A percentile compares a stretch with the other conserved stretches of the same genome.
Conservation (phyloP, 2,329 filamentous ascomycete species). For the Ophiostoma populinum region DNA sequence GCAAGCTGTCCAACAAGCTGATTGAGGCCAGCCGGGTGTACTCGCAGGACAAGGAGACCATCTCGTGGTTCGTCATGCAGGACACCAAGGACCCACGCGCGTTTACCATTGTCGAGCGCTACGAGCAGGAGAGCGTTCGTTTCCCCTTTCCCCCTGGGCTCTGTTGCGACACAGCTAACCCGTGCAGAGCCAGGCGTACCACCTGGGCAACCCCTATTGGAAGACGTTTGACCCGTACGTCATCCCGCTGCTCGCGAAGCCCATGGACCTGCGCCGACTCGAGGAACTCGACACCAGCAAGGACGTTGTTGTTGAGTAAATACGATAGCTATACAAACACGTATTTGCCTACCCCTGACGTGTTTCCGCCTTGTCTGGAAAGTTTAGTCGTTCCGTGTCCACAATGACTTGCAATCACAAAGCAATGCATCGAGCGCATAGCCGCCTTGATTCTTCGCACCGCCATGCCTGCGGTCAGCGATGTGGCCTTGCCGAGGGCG, state of each 20-base stretch:
- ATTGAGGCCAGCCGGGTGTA: slow-evolving; percentile 3
- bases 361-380: too few species aligned
- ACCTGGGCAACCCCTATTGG: slow-evolving; percentile 1
- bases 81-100: slow-evolving; percentile 1
- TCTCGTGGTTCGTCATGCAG: slow-evolving; percentile 2
- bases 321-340: too few species aligned
- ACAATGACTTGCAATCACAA: too few species aligned
- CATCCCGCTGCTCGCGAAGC: slow-evolving; percentile 1
- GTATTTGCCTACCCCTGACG: too few species aligned
- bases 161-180: too few species aligned
- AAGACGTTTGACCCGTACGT: slow-evolving; percentile 2
- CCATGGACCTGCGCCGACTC: slow-evolving; percentile 2
- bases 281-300: slow-evolving; percentile 1
- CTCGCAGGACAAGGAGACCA: slow-evolving; percentile 2
- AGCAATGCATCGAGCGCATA: too few species aligned
- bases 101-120: slow-evolving; percentile 3
- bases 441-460: too few species aligned
- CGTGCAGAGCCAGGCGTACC: background rate
- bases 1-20: slow-evolving; percentile 2
- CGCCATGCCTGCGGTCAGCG: too few species aligned
- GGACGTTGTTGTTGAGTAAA: background rate
- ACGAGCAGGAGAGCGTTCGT: slow-evolving; percentile 2
- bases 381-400: too few species aligned
- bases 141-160: too few species aligned
- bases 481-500: too few species aligned